Conservation (phyloP, 2,329 filamentous ascomycete species). For the Mariannaea elegans region DNA sequence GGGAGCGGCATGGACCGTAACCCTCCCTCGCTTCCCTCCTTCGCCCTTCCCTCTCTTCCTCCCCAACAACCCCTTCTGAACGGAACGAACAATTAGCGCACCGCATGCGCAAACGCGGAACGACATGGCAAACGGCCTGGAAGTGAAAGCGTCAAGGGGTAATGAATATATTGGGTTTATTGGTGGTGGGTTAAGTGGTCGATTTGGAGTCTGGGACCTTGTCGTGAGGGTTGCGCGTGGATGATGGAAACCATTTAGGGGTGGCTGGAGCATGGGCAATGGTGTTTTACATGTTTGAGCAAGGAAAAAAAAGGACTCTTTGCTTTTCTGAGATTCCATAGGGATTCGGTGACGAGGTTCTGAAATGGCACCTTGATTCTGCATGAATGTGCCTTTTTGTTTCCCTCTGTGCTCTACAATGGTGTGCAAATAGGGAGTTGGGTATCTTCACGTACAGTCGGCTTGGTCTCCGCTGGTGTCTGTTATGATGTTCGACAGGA, state of each 20-base stretch:
- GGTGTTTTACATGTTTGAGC: conserved; percentile 49
- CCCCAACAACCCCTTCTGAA: conserved; percentile 11
- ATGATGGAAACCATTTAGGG: conserved; percentile 26
- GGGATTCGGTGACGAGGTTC: conserved; percentile 45
- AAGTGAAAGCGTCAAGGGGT: conserved; percentile 17
- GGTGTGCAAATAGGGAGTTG: not conserved
- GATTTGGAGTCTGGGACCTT: conserved; percentile 24
- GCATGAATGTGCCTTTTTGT: conserved; percentile 31
- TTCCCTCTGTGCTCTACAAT: not conserved
- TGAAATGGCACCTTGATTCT: conserved; percentile 49
- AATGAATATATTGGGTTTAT: conserved; percentile 4
- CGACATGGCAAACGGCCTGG: conserved; percentile 12
- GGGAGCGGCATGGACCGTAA: conserved; percentile 9
- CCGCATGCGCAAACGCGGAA: conserved; percentile 5
- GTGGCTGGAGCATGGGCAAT: conserved; percentile 46
- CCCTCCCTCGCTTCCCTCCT: conserved; percentile 29
- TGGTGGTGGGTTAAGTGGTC: conserved; percentile 10
- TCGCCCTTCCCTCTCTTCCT: conserved; percentile 26
- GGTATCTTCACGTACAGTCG: not conserved
- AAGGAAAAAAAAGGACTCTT: conserved; percentile 39
- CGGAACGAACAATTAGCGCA: conserved; percentile 7
- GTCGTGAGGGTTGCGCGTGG: conserved; percentile 30
- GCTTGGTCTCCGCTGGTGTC: too few relatives aligned
- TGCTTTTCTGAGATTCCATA: conserved; percentile 45
- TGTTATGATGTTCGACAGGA: too few relatives aligned